These are phyloP conservation scores for Chaetoceros tenuissimus DNA, from an alignment of 108 stramenopile genomes.

Conservation along the genomic window DNA sequence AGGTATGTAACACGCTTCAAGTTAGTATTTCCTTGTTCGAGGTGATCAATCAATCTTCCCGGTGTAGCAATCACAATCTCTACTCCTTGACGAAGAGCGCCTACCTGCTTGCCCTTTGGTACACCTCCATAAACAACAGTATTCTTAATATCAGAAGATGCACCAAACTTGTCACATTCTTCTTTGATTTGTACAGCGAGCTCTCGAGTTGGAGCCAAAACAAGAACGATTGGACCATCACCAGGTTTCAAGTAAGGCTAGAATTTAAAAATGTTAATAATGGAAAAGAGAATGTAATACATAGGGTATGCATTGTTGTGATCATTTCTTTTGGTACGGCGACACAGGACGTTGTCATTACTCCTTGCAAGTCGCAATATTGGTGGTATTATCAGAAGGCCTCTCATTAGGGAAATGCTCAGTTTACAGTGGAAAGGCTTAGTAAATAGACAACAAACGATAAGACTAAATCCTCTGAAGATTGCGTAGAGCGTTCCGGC, in stretches of 20 bases:
- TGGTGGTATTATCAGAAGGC: too few species aligned
- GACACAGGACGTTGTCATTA: too few species aligned
- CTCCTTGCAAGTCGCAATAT: too few species aligned
- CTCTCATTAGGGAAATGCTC: too few species aligned
- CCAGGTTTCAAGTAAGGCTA: slow-evolving; percentile 95
- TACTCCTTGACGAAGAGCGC: slow-evolving; percentile 71
- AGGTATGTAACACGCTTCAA: slow-evolving; percentile 94
- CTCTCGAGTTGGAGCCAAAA: slow-evolving; percentile 96
- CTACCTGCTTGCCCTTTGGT: slow-evolving; percentile 77
- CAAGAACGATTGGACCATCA: slow-evolving; percentile 97
- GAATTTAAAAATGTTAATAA: neutral
- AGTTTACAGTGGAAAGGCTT: too few species aligned
- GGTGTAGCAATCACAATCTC: slow-evolving; percentile 99
- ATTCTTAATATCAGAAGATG: slow-evolving; percentile 90
- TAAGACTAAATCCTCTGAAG: too few species aligned
- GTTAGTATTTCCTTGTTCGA: slow-evolving; percentile 93
- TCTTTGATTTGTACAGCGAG: slow-evolving; percentile 99
- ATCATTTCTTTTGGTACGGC: too few species aligned
- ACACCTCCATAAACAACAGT: slow-evolving; percentile 99
- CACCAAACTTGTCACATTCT: slow-evolving; percentile 98
- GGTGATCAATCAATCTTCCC: slow-evolving; percentile 96
- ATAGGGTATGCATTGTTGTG: too few species aligned
- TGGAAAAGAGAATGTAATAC: too few species aligned
- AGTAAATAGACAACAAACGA: too few species aligned
- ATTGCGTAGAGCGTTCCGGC: too few species aligned